Percentiles rank a stretch among this genome's conserved stretches.
These are phyloP conservation scores for Backusella luteola DNA, from an alignment of 192 early-diverging fungal genomes.

Conservation along the genomic window DNA sequence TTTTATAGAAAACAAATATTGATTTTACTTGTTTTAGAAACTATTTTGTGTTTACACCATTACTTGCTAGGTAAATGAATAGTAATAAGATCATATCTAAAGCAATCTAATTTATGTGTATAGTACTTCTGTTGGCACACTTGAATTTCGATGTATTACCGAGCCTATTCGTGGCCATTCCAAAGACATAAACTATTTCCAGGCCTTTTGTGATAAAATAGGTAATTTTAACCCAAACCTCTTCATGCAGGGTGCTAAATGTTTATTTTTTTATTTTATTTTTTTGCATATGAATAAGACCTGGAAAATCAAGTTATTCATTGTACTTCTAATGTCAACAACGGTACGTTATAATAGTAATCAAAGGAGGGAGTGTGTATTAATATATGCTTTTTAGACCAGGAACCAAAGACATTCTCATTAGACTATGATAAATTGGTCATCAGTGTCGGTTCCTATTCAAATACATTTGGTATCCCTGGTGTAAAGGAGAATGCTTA, in stretches of 20 bases:
- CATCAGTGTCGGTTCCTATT: conserved; percentile 75
- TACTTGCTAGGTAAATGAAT: conserved; percentile 59
- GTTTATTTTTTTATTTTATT: neutral
- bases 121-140: conserved; percentile 79
- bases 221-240: conserved; percentile 18
- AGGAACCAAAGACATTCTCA: conserved; percentile 36
- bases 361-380: neutral
- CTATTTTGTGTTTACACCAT: conserved; percentile 86
- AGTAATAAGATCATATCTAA: neutral
- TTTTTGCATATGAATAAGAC: conserved; percentile 22
- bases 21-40: conserved; percentile 44
- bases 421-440: conserved; percentile 81
- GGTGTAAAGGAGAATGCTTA: conserved; percentile 84
- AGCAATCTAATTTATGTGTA: neutral
- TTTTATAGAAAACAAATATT: neutral
- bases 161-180: conserved; percentile 72
- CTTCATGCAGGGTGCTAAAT: neutral
- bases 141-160: conserved; percentile 84
- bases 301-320: conserved; percentile 38
- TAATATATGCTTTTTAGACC: neutral
- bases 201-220: conserved; percentile 58
- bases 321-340: conserved; percentile 40
- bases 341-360: conserved; percentile 17
- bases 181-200: conserved; percentile 60
- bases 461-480: conserved; percentile 82